These are phyloP conservation scores for Talaromyces sp. DNA, from an alignment of 2,329 filamentous ascomycete species.

Conservation along the genomic window DNA sequence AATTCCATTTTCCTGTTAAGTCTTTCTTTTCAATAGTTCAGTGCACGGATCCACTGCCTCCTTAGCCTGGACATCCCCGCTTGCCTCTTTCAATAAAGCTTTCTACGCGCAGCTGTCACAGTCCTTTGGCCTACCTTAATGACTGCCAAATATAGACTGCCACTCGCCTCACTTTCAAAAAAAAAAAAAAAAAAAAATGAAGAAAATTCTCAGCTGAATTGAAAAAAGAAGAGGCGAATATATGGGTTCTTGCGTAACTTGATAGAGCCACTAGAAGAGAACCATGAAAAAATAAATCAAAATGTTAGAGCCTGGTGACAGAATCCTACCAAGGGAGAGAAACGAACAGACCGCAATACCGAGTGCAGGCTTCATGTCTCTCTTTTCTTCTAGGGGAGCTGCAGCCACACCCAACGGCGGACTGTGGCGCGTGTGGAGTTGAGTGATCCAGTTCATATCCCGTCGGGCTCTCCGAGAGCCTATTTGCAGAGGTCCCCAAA, in stretches of 20 bases:
- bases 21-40: constrained; percentile 23
- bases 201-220: not conserved
- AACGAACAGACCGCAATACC: constrained; percentile 15
- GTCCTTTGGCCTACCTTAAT: not conserved
- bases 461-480: constrained; percentile 20
- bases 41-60: constrained; percentile 25
- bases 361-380: constrained; percentile 10
- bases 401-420: constrained; percentile 25
- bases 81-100: constrained; percentile 7
- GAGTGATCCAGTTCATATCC: constrained; percentile 8
- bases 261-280: not conserved
- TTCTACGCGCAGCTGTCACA: constrained; percentile 16
- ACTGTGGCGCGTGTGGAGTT: constrained; percentile 20
- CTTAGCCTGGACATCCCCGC: not conserved
- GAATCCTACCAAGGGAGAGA: constrained; percentile 6
- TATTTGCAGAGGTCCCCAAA: not conserved
- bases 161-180: constrained; percentile 1
- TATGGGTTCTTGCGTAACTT: not conserved
- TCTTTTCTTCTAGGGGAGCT: constrained; percentile 1
- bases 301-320: not conserved
- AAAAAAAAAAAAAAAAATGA: too few relatives aligned
- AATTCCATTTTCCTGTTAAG: not conserved
- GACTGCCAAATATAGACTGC: not conserved
- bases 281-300: not conserved
- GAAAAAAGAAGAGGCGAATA: not conserved